phyloP scores from a whole-genome alignment of 768 basidiomycete genomes.

The Strobilomyces dryophilus region DNA sequence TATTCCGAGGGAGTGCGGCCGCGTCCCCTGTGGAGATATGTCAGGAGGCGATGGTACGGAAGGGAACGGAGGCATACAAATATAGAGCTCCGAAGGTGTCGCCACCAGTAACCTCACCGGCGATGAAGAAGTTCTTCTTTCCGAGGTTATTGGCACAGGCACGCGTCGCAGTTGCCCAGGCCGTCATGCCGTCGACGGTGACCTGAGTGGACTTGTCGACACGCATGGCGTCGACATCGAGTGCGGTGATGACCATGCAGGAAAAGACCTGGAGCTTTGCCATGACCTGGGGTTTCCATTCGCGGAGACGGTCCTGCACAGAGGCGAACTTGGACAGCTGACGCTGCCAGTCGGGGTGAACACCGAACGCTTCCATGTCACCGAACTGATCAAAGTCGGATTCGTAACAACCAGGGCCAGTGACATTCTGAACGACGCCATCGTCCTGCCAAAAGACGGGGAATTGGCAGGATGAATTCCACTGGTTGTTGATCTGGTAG shows the following conservation, averaged over 20 bases:
- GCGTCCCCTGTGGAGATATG: conserved; percentile 56
- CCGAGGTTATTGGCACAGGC: conserved; percentile 66
- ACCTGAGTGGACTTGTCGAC: conserved; percentile 94
- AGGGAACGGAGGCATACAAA: conserved; percentile 45
- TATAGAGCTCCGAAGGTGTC: conserved; percentile 87
- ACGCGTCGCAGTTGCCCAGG: conserved; percentile 72
- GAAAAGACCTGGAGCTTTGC: conserved; percentile 72
- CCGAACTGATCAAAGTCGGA: conserved; percentile 96
- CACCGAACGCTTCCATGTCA: conserved; percentile 97
- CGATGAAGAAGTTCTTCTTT: conserved; percentile 87
- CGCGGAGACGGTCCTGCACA: conserved; percentile 91
- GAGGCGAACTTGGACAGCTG: conserved; percentile 94
- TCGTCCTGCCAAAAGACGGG: conserved; percentile 81
- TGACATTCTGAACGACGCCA: conserved; percentile 50
- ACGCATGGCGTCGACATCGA: conserved; percentile 92
- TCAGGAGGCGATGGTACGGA: neutral
- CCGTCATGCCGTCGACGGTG: conserved; percentile 72
- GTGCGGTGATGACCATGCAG: conserved; percentile 82
- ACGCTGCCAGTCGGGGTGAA: conserved; percentile 91
- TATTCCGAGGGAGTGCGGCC: conserved; percentile 74
- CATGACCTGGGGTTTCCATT: conserved; percentile 83
- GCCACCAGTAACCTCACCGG: conserved; percentile 94
- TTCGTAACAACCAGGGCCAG: conserved; percentile 63
- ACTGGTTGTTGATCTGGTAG: conserved; percentile 56
- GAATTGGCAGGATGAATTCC: conserved; percentile 69